Evolutionary conservation across 805 yeast genomes (phyloP).

Genomic region (Saturnispora galanensis): DNA sequence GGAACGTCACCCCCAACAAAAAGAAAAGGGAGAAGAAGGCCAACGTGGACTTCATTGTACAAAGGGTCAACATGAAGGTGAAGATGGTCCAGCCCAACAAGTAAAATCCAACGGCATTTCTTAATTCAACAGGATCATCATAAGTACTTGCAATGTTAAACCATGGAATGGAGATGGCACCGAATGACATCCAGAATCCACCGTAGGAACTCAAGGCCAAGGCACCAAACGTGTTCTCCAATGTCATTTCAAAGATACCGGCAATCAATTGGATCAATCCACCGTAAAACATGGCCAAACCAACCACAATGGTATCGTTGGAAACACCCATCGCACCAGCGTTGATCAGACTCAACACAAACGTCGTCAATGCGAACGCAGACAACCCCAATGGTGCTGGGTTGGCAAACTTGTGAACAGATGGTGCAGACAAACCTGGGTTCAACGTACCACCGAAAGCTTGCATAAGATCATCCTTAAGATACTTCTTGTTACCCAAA

Average conservation of each 20-base stretch:
- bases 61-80: slow-evolving; percentile 46
- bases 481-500: slow-evolving; percentile 64
- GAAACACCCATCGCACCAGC: slow-evolving; percentile 60
- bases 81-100: slow-evolving; percentile 57
- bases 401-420: slow-evolving; percentile 54
- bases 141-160: slow-evolving; percentile 47
- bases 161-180: slow-evolving; percentile 49
- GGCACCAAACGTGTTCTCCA: slow-evolving; percentile 70
- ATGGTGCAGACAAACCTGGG: slow-evolving; percentile 54
- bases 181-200: slow-evolving; percentile 73
- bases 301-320: slow-evolving; percentile 51
- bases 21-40: slow-evolving; percentile 45
- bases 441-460: slow-evolving; percentile 82
- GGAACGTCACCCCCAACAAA: slow-evolving; percentile 44
- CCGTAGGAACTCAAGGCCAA: slow-evolving; percentile 52
- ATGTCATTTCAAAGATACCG: slow-evolving; percentile 68
- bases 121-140: slow-evolving; percentile 33
- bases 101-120: slow-evolving; percentile 48
- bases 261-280: slow-evolving; percentile 64
- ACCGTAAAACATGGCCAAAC: slow-evolving; percentile 61
- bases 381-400: slow-evolving; percentile 71
- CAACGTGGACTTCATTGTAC: slow-evolving; percentile 48
- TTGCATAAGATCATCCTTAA: slow-evolving; percentile 44
- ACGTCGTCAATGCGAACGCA: slow-evolving; percentile 60
- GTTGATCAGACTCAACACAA: slow-evolving; percentile 55